Conservation (phyloP, 2,329 filamentous ascomycete genomes). For the Xylariaceae sp. region DNA sequence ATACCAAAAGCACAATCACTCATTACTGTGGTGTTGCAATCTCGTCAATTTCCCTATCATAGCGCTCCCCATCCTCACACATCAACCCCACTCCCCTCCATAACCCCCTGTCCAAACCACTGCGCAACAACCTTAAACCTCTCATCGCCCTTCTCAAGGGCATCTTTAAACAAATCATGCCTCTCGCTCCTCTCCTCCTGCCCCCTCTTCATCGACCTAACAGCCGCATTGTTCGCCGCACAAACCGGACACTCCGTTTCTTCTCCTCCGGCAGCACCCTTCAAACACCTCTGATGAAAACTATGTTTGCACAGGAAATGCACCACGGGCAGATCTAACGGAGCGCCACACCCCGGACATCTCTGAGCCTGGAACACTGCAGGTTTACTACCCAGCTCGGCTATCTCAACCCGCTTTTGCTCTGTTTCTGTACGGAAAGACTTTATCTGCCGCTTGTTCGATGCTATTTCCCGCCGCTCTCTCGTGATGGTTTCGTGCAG, state of each 20-base stretch:
- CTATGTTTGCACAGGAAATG: constrained; percentile 97
- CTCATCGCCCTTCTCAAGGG: constrained; percentile 71
- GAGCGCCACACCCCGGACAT: constrained; percentile 76
- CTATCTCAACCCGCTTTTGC: constrained; percentile 73
- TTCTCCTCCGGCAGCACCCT: constrained; percentile 38
- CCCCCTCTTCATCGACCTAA: constrained; percentile 79
- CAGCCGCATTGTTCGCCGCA: constrained; percentile 78
- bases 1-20: too few relatives aligned
- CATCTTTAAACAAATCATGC: constrained; percentile 85
- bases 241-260: constrained; percentile 85
- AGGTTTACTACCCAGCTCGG: constrained; percentile 74
- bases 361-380: constrained; percentile 87
- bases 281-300: constrained; percentile 90
- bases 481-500: constrained; percentile 83
- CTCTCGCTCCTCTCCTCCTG: constrained; percentile 84
- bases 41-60: too few relatives aligned
- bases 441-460: constrained; percentile 76
- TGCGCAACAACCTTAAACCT: constrained; percentile 88
- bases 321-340: constrained; percentile 82
- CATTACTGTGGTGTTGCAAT: too few relatives aligned
- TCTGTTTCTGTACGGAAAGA: constrained; percentile 84
- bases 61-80: background rate
- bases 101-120: constrained; percentile 92
- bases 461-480: constrained; percentile 79
- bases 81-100: constrained; percentile 44